Percentiles rank a stretch among this genome's conserved stretches.
phyloP scores from a whole-genome alignment of 83 land plant genomes.

The Thuja plicata region DNA sequence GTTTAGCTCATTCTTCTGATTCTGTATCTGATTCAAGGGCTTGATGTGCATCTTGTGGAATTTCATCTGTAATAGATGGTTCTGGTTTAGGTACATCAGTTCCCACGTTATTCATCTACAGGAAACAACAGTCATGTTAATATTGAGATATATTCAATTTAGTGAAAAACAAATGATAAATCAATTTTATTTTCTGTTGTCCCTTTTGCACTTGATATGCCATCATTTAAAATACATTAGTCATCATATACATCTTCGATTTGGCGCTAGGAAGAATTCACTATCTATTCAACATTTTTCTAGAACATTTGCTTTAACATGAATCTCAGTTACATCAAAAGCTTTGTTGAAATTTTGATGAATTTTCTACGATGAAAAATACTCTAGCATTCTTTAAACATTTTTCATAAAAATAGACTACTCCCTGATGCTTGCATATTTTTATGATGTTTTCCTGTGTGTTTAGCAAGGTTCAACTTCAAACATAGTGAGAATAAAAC shows the following conservation, averaged over 20 bases:
- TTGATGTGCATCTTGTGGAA: conserved; percentile 55
- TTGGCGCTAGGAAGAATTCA: not conserved
- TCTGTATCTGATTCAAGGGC: conserved; percentile 42
- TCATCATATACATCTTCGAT: not conserved
- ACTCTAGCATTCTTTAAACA: not conserved
- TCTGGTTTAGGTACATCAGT: conserved; percentile 7
- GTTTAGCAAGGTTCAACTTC: not conserved
- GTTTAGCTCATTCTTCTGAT: conserved; percentile 22
- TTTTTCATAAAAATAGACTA: not conserved
- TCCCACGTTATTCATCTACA: conserved; percentile 23
- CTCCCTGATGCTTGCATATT: not conserved
- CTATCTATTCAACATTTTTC: not conserved
- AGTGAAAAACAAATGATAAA: not conserved
- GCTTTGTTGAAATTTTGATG: not conserved
- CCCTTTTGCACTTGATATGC: not conserved
- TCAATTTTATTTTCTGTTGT: not conserved
- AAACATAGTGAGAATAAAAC: not conserved
- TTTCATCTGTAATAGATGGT: conserved; percentile 49
- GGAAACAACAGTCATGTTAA: conserved; percentile 8
- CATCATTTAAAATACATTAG: not conserved
- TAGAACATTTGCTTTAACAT: not conserved
- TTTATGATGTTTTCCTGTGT: not conserved
- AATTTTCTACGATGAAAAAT: not conserved
- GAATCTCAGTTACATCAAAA: not conserved
- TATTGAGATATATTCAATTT: not conserved